Evolutionary conservation across 495 filamentous ascomycete species (phyloP), one percentile per base, ranked within the genome.

Genomic region (Penicillium angulare): DNA sequence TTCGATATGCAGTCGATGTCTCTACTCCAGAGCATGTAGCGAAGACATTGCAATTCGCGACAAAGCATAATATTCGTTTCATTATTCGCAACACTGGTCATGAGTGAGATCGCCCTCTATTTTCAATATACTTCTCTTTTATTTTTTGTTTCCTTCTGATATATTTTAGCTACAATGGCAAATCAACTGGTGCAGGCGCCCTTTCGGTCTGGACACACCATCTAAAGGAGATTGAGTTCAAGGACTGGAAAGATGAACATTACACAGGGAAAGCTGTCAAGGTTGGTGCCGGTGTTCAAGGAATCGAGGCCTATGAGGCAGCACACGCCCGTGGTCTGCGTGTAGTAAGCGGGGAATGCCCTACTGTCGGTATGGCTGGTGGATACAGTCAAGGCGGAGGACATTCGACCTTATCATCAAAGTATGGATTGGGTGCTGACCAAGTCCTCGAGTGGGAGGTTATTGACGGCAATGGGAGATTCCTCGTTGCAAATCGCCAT

Each of bases 81-180:
- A 69, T 87, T 23, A 71, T 88, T 32, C 82, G 81, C n/a, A 86
- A 86, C 58, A 87, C 84, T 0, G 85, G 85, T 7, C 67, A 74
- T 49, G 71, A 79, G 47, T 85, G 82, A 53, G 57, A 13, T 33
- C 17, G 5, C 7, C 12, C 8, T 20, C 0, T n/a, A n/a, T n/a
- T n/a, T n/a, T n/a, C n/a, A n/a, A n/a, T n/a, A n/a, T n/a, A n/a
- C n/a, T n/a, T n/a, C n/a, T n/a, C n/a, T n/a, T n/a, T n/a, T n/a
- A n/a, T n/a, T n/a, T n/a, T n/a, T n/a, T n/a, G n/a, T n/a, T n/a
- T n/a, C 1, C 5, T 23, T 24, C 33, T 64, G 18, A 21, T 3
- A 13, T 3, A 4, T 16, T 16, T 26, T 22, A 52, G 49, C 33
- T 83, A 81, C 62, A 59, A 65, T 10, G 83, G 79, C 17, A 80